Percentiles rank a stretch among this genome's conserved stretches.
phyloP scores from a whole-genome alignment of 306 rosid genomes.

The Quercus mongolica region DNA sequence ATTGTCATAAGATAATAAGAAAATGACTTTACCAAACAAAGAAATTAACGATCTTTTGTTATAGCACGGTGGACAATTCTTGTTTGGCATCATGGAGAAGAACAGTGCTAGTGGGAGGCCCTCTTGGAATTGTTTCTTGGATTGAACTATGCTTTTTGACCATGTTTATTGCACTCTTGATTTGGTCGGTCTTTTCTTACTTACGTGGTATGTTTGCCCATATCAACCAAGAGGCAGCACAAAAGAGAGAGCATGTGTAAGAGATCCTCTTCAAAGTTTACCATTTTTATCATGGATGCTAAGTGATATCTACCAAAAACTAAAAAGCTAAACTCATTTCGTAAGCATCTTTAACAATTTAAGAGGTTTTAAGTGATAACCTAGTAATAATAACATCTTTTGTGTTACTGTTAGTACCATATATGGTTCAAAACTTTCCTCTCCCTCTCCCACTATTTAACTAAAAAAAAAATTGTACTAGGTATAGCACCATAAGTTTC shows the following conservation, averaged over 20 bases:
- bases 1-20: neutral
- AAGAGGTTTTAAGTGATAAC: too few relatives aligned
- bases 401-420: too few relatives aligned
- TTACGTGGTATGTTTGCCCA: constrained; percentile 36
- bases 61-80: constrained; percentile 18
- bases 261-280: constrained; percentile 1
- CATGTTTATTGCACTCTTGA: constrained; percentile 44
- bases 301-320: too few relatives aligned
- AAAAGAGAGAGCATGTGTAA: constrained; percentile 32
- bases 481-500: too few relatives aligned
- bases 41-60: constrained; percentile 8
- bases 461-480: too few relatives aligned
- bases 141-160: constrained; percentile 34
- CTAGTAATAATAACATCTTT: too few relatives aligned
- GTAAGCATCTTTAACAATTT: too few relatives aligned
- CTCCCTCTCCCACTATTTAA: too few relatives aligned
- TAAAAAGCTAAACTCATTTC: too few relatives aligned
- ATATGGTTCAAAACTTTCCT: too few relatives aligned
- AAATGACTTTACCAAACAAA: neutral
- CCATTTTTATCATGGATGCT: too few relatives aligned
- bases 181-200: constrained; percentile 51
- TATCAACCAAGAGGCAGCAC: constrained; percentile 21
- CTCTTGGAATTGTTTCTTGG: constrained; percentile 53
- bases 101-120: constrained; percentile 40
- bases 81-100: constrained; percentile 36